phyloP scores from a whole-genome alignment of 2,329 filamentous ascomycete species.

The Apiospora rasikravindrae region DNA sequence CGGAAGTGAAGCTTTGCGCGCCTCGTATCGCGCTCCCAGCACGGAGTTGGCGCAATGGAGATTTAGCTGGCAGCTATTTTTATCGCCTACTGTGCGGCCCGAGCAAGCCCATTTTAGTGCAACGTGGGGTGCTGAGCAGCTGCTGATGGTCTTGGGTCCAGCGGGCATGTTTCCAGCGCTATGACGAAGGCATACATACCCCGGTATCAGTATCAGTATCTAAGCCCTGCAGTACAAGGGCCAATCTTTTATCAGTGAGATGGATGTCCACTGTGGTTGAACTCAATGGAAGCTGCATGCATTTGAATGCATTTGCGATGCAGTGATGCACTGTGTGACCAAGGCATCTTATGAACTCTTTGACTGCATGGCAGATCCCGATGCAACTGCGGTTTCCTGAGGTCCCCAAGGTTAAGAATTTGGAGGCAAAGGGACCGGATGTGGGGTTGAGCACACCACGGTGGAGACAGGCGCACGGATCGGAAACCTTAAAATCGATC shows the following conservation, averaged over 20 bases:
- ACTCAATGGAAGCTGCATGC: background rate
- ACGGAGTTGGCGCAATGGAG: background rate
- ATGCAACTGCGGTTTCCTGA: background rate
- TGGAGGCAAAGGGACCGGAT: background rate
- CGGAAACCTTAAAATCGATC: background rate
- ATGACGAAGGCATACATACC: background rate
- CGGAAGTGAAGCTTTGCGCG: background rate
- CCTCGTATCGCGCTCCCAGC: background rate
- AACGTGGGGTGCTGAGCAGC: constrained; percentile 2
- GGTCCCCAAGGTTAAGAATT: background rate
- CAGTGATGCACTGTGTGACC: background rate
- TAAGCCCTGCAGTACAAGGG: too few relatives aligned
- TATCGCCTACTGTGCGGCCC: background rate
- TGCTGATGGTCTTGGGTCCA: background rate
- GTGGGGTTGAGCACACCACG: background rate
- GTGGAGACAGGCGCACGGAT: background rate
- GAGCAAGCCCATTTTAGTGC: constrained; percentile 5
- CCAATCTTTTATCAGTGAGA: background rate
- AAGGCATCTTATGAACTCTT: background rate
- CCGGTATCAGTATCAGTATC: too few relatives aligned
- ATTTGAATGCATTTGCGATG: background rate
- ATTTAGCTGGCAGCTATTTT: constrained; percentile 2
- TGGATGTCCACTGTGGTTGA: background rate
- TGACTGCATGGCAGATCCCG: constrained; percentile 1
- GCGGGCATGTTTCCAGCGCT: background rate